Conservation (phyloP, 2,329 filamentous ascomycete genomes). For the Verticillium dahliae region DNA sequence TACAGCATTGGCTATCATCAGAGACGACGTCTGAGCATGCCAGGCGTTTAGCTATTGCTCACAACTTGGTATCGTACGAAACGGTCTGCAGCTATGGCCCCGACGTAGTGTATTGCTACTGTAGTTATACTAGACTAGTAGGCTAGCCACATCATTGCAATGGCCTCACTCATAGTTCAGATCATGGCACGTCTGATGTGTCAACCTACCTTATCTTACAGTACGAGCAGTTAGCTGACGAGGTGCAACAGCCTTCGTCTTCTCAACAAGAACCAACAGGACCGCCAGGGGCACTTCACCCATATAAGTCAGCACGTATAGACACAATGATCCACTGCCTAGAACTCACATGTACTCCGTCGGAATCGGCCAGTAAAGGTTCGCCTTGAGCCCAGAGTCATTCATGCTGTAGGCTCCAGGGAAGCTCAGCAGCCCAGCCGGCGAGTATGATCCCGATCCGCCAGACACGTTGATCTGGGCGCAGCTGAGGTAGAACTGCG, state of each 20-base stretch:
- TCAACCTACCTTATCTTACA: too few species aligned
- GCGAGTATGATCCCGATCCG: constrained; percentile 27
- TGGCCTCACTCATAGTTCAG: too few species aligned
- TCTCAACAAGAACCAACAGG: neutral
- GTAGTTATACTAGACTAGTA: too few species aligned
- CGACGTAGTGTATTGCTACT: too few species aligned
- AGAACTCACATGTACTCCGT: constrained; percentile 23
- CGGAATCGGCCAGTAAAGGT: constrained; percentile 33
- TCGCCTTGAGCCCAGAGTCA: constrained; percentile 32
- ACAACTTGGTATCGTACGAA: too few species aligned
- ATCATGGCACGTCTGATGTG: too few species aligned
- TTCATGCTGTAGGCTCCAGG: constrained; percentile 29
- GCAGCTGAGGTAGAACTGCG: constrained; percentile 32
- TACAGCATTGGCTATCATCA: too few species aligned
- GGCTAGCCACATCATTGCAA: too few species aligned
- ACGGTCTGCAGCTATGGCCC: too few species aligned
- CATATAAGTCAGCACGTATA: neutral
- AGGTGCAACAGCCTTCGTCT: neutral
- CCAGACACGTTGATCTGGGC: constrained; percentile 29
- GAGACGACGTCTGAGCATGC: too few species aligned
- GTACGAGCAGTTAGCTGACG: too few species aligned
- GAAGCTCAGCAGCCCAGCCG: constrained; percentile 26
- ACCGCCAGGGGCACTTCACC: neutral
- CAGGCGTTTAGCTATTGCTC: too few species aligned
- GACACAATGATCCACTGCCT: neutral